Base-by-base conservation (phyloP, 2,329 filamentous ascomycete genomes). In the Aquanectria penicillioides region DNA sequence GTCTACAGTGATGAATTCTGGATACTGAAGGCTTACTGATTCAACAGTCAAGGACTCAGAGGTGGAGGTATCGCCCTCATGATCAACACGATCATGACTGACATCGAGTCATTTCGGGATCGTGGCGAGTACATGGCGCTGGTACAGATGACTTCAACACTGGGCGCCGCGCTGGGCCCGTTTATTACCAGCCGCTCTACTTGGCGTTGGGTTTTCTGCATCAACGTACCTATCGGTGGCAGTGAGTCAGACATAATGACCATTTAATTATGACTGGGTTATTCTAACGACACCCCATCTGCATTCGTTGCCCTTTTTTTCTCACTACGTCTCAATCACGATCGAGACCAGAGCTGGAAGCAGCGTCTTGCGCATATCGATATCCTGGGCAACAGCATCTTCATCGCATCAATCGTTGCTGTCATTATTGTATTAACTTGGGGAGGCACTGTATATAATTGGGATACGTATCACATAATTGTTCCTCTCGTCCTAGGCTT, bases 381-480 rank as follows among this genome's bases (percentile, higher is more conserved):
- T 61, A 78, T 68, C 37, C 40, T 73, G 0, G 81, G 81, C 2
- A 80, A 77, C 17, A 43, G 62, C 12, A 52, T 83, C 0, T 71
- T 83, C 25, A 74, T 78, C 2, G 71, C 64, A 0, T 71, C 74
- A 0, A 69, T 74, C 8, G 67, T 74, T 0, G 66, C 77, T 5
- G 61, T 86, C 12, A 78, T 85, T 25, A 72, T 86, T 3, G 83
- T 76, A 4, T 75, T 85, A 9, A 79, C 81, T 0, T 86, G 83
- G 83, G 83, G 77, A 3, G 83, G 84, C 3, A 76, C 77, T 7
- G 75, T 75, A 1, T 83, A 85, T 63, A 62, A 75, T 1, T 86
- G 84, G 84, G 69, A 69, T n/a, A 76, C 78, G 12, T 73, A 76
- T 0, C 72, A 78, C 3, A 81, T 86, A 2, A 63, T 86, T 1